These are phyloP conservation scores for Rhizopogon salebrosus DNA, from an alignment of 768 basidiomycete species.

Conservation along the genomic window DNA sequence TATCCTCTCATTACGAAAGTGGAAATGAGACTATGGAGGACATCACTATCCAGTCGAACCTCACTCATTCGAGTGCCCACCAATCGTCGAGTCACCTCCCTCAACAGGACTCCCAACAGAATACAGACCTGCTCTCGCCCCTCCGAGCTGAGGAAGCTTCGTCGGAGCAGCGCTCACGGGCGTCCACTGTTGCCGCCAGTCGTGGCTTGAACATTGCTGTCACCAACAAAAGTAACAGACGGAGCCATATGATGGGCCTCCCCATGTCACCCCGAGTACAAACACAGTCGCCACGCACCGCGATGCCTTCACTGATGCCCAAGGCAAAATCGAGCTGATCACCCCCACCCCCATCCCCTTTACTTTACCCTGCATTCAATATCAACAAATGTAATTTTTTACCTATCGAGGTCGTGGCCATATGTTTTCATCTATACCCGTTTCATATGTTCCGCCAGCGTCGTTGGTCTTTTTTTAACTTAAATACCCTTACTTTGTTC, in stretches of 20 bases:
- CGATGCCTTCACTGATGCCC: constrained; percentile 14
- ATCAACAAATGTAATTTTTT: background rate
- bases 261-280: constrained; percentile 38
- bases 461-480: constrained; percentile 3
- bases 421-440: constrained; percentile 24
- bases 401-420: constrained; percentile 10
- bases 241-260: constrained; percentile 62
- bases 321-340: constrained; percentile 21
- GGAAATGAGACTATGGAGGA: constrained; percentile 70
- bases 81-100: constrained; percentile 31
- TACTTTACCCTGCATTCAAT: background rate
- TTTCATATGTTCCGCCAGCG: constrained; percentile 6
- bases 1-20: constrained; percentile 67
- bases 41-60: constrained; percentile 38
- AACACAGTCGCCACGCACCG: constrained; percentile 8
- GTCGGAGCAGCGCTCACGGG: constrained; percentile 39
- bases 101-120: constrained; percentile 28
- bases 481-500: constrained; percentile 16
- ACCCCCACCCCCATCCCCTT: background rate
- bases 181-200: constrained; percentile 57
- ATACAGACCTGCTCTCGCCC: constrained; percentile 13
- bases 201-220: constrained; percentile 68
- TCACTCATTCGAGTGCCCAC: constrained; percentile 36
- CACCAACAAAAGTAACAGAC: constrained; percentile 53
- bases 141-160: constrained; percentile 21